Base-by-base conservation (phyloP, 1,284 basidiomycete genomes). In the Ceratorhiza oryzae-sativae region DNA sequence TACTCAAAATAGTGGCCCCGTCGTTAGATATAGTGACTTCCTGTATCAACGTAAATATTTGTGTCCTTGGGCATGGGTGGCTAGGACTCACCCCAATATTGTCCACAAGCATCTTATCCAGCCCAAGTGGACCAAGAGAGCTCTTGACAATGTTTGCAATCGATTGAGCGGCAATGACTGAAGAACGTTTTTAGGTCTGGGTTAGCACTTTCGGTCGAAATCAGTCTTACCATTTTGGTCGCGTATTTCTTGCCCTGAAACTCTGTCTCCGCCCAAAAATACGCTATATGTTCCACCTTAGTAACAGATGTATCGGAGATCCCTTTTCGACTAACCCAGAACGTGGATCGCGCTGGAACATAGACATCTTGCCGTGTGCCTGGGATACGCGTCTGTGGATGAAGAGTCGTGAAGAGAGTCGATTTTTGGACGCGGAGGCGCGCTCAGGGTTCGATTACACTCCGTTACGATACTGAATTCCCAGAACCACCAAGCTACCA, bases 21-120 rank as follows among this genome's bases (percentile, higher is more conserved):
- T 99, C 97, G 82, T 99, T 99, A 72, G 97, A 98, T 81, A 99
- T 99, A 46, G 97, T 99, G 53, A 99, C 96, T 86, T 99, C 97
- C 92, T 95, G 75, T 5, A 58, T 1, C 23, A n/a, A 34, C 15
- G 77, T 48, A 45, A 75, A 41, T 73, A 72, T 42, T 27, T 55
- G 36, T n/a, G 34, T 45, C 8, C 18, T 71, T 20, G 45, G 51
- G 67, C 42, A 48, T n/a, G 68, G 72, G 23, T 49, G 45, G 56
- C 27, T 39, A 39, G 45, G 39, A 80, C 90, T 77, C 78, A 94
- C 93, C 77, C 97, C 97, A 77, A 99, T 97, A 82, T 98, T 97
- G 81, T 99, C 97, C 32, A 99, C 97, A 61, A 98, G 86, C 96
- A 99, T 96, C 83, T 97, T 97, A 81, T 97, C 95, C 1, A 97